Evolutionary conservation across 1,284 basidiomycete species (phyloP), one percentile per base, ranked within the genome.

Genomic region (Bondarzewia mesenterica): DNA sequence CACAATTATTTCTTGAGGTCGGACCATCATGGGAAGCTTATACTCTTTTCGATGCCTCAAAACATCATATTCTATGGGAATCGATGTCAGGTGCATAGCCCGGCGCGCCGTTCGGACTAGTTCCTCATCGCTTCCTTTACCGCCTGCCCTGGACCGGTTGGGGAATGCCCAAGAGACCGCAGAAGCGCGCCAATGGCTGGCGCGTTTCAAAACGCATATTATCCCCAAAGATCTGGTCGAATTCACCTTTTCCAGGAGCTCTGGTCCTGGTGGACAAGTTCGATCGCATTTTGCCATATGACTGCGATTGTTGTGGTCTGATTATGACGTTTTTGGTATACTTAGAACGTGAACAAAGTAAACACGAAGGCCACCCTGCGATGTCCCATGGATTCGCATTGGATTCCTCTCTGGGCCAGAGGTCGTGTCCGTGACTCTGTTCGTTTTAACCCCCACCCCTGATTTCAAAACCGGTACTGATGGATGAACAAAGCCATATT

Each of bases 271-370:
- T 26, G 86, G 85, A 12, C 86, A 89, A 75, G 85, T 85, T 51
- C 45, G 68, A 53, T 18, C 18, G 4, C 44, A 21, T 21, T 35
- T 40, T 42, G 21, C 39, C 42, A 26, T n/a, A n/a, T n/a, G 15
- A 23, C 22, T 20, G 20, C 18, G 21, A 16, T 42, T 41, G 37
- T 43, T 7, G 7, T 44, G 16, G 4, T 21, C n/a, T 18, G 40
- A 20, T 18, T 41, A 8, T 6, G 7, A 29, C 36, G 18, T 10
- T 20, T 8, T 20, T 29, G 22, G 43, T 8, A 15, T 40, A 23
- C n/a, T 16, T 55, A 89, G 85, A 86, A 89, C 54, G 86, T 89
- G 38, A 89, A 89, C 60, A 89, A 88, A 64, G 75, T 89, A 21
- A 87, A 86, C 51, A 89, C 87, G 8, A 89, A 89, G 60, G 83